Base-by-base conservation (phyloP, 148 eudicot species). In the Camellia granthamiana region DNA sequence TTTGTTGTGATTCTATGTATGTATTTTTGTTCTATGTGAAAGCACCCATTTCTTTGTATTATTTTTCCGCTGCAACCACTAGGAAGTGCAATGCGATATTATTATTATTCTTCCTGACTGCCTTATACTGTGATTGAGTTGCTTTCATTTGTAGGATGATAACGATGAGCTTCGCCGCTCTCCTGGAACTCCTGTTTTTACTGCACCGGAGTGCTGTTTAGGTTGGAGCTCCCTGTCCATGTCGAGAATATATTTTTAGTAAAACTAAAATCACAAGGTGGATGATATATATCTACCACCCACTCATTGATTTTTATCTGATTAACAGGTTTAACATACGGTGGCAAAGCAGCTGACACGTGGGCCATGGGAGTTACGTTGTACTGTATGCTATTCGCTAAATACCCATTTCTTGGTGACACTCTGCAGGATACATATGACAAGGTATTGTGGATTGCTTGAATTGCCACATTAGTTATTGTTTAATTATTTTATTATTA, bases 291-390 rank as follows among this genome's bases (percentile, higher is more conserved):
- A 55, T 68, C 1, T 18, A 54, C 18, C 16, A 41, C 30, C 61
- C 61, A 59, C 14, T n/a, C 59, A 58, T 15, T 72, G 54, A 30
- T 73, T 43, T 13, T 54, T 65, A 77, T 76, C 74, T 62, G 78
- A 67, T 72, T 52, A 68, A 82, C 84, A 96, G 99, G 98, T 81
- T 76, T 84, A 69, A 91, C 95, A 5, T 96, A 96, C 85, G 89
- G 77, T 47, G 99, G 99, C 47, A 96, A 86, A 89, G 88, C 92
- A 77, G 98, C 99, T 74, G 99, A 93, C 86, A 93, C 94, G 12
- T 96, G 99, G 99, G 99, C 99, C 18, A 94, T 94, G 77, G 99
- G 99, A 81, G 87, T 92, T 77, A 96, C 99, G 49, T 88, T 96
- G 82, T 89, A 92, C 81, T 93, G 90, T 74, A 88, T 93, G 95